Conservation (phyloP, 257 asterid genomes). For the Apocynum venetum region DNA sequence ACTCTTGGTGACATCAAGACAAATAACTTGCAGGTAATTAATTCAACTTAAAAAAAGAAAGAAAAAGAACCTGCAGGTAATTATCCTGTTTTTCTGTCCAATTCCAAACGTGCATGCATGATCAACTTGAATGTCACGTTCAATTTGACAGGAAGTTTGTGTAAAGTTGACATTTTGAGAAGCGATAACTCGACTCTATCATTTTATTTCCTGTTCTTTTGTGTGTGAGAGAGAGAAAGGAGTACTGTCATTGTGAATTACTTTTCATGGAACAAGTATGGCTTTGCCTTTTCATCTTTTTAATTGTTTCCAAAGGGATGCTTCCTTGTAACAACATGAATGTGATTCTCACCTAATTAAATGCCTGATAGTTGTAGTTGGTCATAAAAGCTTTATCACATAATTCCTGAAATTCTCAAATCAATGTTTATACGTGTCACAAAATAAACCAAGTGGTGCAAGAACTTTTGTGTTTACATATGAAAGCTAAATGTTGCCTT, state of each 20-base stretch:
- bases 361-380: too few relatives aligned
- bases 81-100: neutral
- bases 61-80: constrained; percentile 57
- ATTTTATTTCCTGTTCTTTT: too few relatives aligned
- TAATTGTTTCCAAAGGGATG: neutral
- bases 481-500: neutral
- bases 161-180: neutral
- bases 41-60: constrained; percentile 4
- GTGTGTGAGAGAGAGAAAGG: too few relatives aligned
- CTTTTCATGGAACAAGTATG: neutral
- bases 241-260: neutral
- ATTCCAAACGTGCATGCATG: neutral
- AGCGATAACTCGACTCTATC: too few relatives aligned
- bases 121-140: neutral
- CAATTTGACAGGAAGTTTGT: neutral
- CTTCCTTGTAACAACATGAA: neutral
- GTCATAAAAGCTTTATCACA: too few relatives aligned
- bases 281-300: neutral
- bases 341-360: too few relatives aligned
- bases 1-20: constrained; percentile 46
- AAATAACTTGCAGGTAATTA: constrained; percentile 54
- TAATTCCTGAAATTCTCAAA: too few relatives aligned
- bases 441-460: neutral
- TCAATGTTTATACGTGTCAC: too few relatives aligned
- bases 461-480: neutral